Percentiles rank a stretch among this genome's conserved stretches.
phyloP scores from a whole-genome alignment of 78 protist genomes.

The slime mould (Dictyostelium discoideum) region dicty_2.7 NC_007089.4:3320001-3320500 shows the following conservation, averaged over 20 bases:
- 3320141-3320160: neutral
- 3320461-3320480: neutral
- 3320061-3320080: neutral
- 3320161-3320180: neutral
- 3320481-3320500: neutral
- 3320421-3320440: neutral
- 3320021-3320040: neutral
- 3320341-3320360: neutral
- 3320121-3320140: neutral
- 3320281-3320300: constrained; percentile 38
- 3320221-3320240: neutral
- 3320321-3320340: neutral
- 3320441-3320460: constrained; percentile 9
- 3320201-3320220: neutral
- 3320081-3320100: neutral
- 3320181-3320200: neutral
- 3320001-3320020: constrained; percentile 27
- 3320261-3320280: constrained; percentile 2
- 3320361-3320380: neutral
- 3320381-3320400: neutral
- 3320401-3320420: neutral
- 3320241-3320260: constrained; percentile 24
- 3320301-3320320: constrained; percentile 19
- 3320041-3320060: neutral
- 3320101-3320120: neutral